Evolutionary conservation across 1,284 basidiomycete genomes (phyloP).

Genomic region (Microstroma glucosiphilum): DNA sequence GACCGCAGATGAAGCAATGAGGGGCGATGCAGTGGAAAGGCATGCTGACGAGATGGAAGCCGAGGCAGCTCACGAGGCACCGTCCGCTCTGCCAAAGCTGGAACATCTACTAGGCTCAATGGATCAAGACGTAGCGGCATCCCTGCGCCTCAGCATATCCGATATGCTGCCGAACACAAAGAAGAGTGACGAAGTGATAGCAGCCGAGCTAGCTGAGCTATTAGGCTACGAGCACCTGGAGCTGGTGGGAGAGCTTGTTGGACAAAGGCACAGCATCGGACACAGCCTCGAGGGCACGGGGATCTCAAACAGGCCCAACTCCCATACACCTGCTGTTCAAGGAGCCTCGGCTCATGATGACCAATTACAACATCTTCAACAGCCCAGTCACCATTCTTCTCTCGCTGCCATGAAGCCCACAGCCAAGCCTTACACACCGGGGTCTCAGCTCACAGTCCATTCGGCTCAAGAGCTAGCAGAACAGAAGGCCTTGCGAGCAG

Average conservation of each 20-base stretch:
- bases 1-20: too few species aligned
- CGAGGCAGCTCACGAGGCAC: background rate
- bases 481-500: slow-evolving; percentile 28
- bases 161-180: background rate
- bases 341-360: too few species aligned
- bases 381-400: too few species aligned
- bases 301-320: too few species aligned
- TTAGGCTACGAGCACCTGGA: slow-evolving; percentile 81
- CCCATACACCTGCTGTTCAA: too few species aligned
- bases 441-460: slow-evolving; percentile 45
- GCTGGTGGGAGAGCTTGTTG: slow-evolving; percentile 26
- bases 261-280: slow-evolving; percentile 1
- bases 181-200: slow-evolving; percentile 61
- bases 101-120: background rate
- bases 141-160: background rate
- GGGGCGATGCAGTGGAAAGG: too few species aligned
- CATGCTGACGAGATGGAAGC: too few species aligned
- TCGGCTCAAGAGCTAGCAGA: slow-evolving; percentile 41
- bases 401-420: background rate
- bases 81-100: background rate
- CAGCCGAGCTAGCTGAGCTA: slow-evolving; percentile 70
- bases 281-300: too few species aligned
- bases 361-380: too few species aligned
- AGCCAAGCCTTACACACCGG: slow-evolving; percentile 39
- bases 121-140: background rate